Base-by-base conservation (phyloP, 768 basidiomycete genomes). In the Tephrocybe sp. region DNA sequence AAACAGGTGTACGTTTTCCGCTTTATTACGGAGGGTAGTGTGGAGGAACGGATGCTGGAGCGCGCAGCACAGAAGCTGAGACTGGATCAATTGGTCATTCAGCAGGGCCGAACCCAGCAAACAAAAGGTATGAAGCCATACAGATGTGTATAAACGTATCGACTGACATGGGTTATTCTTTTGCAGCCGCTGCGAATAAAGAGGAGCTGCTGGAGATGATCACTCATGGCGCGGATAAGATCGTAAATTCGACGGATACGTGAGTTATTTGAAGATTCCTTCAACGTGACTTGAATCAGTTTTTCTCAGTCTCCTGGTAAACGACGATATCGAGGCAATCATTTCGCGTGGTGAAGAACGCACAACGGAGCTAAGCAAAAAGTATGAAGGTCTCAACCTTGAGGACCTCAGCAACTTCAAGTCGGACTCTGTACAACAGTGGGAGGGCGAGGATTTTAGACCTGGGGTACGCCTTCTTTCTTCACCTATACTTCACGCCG, bases 141-240 rank as follows among this genome's bases (percentile, higher is more conserved):
- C 4, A 23, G 40, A 7, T 13, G 1, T 6, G 43, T 53, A 39
- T 20, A 26, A 34, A 16, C 31, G 22, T 26, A 45, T 11, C 50
- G 16, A 57, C 19, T 51, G 39, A 32, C 48, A 34, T 43, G 4
- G 26, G 7, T 26, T 7, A 26, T 31, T 33, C 13, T 10, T 33
- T 13, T 44, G n/a, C 60, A 87, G 94, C 90, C 47, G 93, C 90
- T 42, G 87, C 91, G 13, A 90, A 84, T 66, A 98, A 98, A 72
- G 97, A 98, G 42, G 97, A 98, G 52, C 75, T 99, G 12, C 72
- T 98, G 32, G 95, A 98, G 64, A 99, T 98, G 93, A 98, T 99
- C 52, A 87, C 94, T 5, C 93, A 96, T 61, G 96, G 97, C 16
- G 96, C 94, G 0, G 96, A 98, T 66, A 89, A 92, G 68, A 98